Percentiles rank a stretch among this genome's conserved stretches.
phyloP scores from a whole-genome alignment of 2,329 filamentous ascomycete species.

The Fusarium anthophilum region DNA sequence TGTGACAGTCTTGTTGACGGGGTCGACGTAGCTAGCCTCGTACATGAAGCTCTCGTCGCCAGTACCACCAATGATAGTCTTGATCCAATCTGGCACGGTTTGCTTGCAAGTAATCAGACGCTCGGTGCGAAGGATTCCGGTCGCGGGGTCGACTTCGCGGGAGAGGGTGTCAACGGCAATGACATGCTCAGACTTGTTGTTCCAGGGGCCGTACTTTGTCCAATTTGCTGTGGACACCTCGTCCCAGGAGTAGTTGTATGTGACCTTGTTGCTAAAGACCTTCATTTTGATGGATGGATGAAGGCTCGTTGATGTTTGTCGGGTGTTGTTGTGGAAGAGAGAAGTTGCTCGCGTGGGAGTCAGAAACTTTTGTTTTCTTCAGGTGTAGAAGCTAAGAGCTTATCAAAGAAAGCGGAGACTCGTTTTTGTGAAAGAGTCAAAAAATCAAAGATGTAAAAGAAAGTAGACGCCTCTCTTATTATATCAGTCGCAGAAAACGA shows the following conservation, averaged over 20 bases:
- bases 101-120: constrained; percentile 71
- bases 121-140: constrained; percentile 69
- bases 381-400: background rate
- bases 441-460: background rate
- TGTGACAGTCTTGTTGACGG: constrained; percentile 82
- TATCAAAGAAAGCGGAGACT: constrained; percentile 4
- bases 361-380: constrained; percentile 35
- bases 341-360: constrained; percentile 25
- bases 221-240: constrained; percentile 98
- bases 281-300: constrained; percentile 72
- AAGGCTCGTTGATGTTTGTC: background rate
- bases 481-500: constrained; percentile 30
- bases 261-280: constrained; percentile 89
- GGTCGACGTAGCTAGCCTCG: constrained; percentile 96
- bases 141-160: constrained; percentile 66
- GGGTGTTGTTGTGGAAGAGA: constrained; percentile 1
- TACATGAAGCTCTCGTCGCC: constrained; percentile 88
- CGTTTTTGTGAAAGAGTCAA: constrained; percentile 2
- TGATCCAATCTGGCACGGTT: constrained; percentile 80
- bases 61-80: constrained; percentile 76
- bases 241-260: constrained; percentile 98
- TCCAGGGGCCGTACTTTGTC: constrained; percentile 99
- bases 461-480: constrained; percentile 12
- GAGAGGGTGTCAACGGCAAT: constrained; percentile 93
- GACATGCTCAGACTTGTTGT: constrained; percentile 97